Evolutionary conservation across 805 yeast genomes (phyloP).

Genomic region (Wickerhamiella brachini): DNA sequence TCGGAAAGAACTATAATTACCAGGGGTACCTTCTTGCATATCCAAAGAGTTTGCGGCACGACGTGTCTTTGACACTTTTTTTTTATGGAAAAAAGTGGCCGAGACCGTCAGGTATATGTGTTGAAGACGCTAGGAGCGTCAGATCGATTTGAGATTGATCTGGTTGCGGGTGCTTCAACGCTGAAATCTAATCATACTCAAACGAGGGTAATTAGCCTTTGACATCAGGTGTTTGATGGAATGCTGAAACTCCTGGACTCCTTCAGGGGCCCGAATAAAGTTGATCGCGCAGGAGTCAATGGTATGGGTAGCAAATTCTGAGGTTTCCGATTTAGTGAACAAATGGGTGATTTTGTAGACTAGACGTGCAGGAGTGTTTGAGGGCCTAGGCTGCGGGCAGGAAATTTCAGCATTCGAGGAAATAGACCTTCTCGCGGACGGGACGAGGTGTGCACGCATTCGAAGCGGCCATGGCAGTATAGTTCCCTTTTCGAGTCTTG

Average conservation of each 20-base stretch:
- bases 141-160: not conserved
- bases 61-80: not conserved
- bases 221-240: not conserved
- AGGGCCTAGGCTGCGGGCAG: not conserved
- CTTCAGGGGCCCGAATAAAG: not conserved
- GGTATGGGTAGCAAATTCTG: not conserved
- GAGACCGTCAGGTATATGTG: not conserved
- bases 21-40: constrained; percentile 8
- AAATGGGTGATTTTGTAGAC: not conserved
- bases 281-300: not conserved
- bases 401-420: too few relatives aligned
- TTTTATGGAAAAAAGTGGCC: not conserved
- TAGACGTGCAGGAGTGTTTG: not conserved
- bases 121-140: not conserved
- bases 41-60: not conserved
- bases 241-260: not conserved
- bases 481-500: not conserved
- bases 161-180: not conserved
- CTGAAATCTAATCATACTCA: not conserved
- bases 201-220: not conserved
- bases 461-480: not conserved
- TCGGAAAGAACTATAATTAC: not conserved
- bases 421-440: too few relatives aligned
- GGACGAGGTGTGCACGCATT: too few relatives aligned
- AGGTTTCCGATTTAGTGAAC: not conserved